Percentiles rank a stretch among this genome's conserved stretches.
phyloP scores from a whole-genome alignment of 345 rosid species.

The Arabidopsis suecica region DNA sequence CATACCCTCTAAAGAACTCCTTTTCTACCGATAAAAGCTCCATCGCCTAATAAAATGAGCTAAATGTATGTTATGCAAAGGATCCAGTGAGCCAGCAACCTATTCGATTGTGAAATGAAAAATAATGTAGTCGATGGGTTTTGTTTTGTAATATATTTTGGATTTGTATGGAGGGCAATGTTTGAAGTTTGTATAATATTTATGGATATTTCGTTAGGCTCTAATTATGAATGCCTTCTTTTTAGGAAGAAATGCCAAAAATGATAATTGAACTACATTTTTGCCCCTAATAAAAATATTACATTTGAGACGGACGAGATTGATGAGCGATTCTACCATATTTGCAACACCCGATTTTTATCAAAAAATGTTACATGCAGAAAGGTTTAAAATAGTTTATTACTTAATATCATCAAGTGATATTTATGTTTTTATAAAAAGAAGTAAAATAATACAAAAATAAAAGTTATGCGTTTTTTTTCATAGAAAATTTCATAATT shows the following conservation, averaged over 20 bases:
- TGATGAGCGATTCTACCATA: neutral
- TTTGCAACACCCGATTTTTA: no score
- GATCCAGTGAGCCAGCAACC: neutral
- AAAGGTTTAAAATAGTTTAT: no score
- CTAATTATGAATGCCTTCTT: neutral
- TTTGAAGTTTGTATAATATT: neutral
- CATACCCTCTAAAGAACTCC: slow-evolving; percentile 74
- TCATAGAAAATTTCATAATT: no score
- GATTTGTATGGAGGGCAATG: neutral
- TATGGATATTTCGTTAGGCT: neutral
- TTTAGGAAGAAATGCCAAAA: neutral
- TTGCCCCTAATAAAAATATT: neutral
- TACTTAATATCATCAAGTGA: no score
- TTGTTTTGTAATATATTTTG: neutral
- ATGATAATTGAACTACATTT: neutral
- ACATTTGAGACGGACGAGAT: neutral
- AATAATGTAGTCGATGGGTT: slow-evolving; percentile 17
- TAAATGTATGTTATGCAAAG: neutral
- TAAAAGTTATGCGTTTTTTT: no score
- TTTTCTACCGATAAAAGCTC: slow-evolving; percentile 13
- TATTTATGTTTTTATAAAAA: no score
- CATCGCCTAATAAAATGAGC: slow-evolving; percentile 6
- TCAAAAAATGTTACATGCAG: no score
- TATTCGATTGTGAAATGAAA: neutral
- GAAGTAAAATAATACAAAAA: no score